Base-by-base conservation (phyloP, 1,284 basidiomycete genomes). In the Fistulinella staudtii region DNA sequence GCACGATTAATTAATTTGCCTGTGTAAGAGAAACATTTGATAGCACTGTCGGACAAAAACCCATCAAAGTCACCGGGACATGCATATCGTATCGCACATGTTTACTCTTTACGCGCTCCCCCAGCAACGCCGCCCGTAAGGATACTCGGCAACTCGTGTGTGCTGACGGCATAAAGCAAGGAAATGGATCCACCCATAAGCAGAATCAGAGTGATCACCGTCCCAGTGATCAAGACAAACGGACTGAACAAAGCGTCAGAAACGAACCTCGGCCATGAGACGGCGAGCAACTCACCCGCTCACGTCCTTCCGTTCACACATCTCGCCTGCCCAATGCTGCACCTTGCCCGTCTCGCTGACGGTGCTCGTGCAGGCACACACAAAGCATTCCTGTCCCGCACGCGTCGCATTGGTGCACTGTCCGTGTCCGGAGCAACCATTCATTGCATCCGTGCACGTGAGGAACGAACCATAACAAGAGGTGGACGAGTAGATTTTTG, bases 271-370 rank as follows among this genome's bases (percentile, higher is more conserved):
- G 40, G 47, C 38, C 13, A 17, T 17, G 46, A 23, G 23, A 39
- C 34, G 3, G 15, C 3, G 5, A 22, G 7, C 13, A 56, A 70
- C 85, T 57, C 60, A 88, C 85, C 76, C 76, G 70, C 85, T 89
- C 36, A 90, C 66, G 57, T 91, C 89, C 65, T 79, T 78, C 53
- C 81, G 75, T 69, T 90, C 80, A 55, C 88, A 91, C 49, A 70
- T 75, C 45, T 75, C 73, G 5, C 88, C 89, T 1, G 76, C 86
- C 86, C 87, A 91, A 23, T 66, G 64, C 53, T 81, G 75, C 4
- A 73, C 78, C 59, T 78, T 74, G 8, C 79, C 74, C 41, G 74
- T 61, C 22, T 60, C 60, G 41, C 69, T 67, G 46, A 65, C 69
- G 21, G 83, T 85, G 9, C 69, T 65, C 3, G 67, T 61, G 56